Evolutionary conservation across 495 filamentous ascomycete genomes (phyloP), one percentile per base, ranked within the genome.

Genomic region (Xylaria scruposa): DNA sequence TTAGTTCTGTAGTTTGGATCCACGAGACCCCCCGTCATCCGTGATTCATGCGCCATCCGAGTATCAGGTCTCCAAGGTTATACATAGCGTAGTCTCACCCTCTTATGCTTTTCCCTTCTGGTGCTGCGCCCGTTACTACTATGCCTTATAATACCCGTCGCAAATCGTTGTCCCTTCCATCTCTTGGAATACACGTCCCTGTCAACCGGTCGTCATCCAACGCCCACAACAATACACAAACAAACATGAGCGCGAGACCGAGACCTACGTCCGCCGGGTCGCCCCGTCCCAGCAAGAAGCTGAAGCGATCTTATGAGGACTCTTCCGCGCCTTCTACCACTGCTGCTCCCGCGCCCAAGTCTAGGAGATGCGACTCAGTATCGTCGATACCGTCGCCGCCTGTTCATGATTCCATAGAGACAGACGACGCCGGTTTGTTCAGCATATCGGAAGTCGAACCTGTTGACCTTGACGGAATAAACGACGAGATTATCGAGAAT

Each of bases 111-210:
- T n/a, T 67, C 74, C 72, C 70, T 68, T 73, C 65, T 40, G 40
- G 29, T 69, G 49, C 47, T 66, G 49, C 68, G 61, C 56, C 51
- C 63, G 72, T 61, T 73, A 89, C 72, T 73, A 89, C 72, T 76
- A 97, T 97, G 94, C 94, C 94, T 73, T 98, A 98, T 88, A 97
- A 99, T 82, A 99, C 96, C 72, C 92, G 96, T 83, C 91, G 96
- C 82, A 99, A 98, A 85, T 97, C 94, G 78, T 83, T 99, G 77
- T 99, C 96, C 40, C 86, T 99, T 74, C 93, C 94, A 26, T 95
- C 94, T 70, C 88, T 98, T 74, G 96, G 96, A 79, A 97, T 98
- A 73, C 93, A 95, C 76, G 83, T 99, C 60, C 96, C 94, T 61
- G 83, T 84, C 38, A 81, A 86, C 70, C 78, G 78, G 56, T 73